A percentile compares a stretch with the other conserved stretches of the same genome.
These are phyloP conservation scores for Fagopyrum esculentum DNA, from an alignment of 148 eudicot genomes.

Conservation along the genomic window DNA sequence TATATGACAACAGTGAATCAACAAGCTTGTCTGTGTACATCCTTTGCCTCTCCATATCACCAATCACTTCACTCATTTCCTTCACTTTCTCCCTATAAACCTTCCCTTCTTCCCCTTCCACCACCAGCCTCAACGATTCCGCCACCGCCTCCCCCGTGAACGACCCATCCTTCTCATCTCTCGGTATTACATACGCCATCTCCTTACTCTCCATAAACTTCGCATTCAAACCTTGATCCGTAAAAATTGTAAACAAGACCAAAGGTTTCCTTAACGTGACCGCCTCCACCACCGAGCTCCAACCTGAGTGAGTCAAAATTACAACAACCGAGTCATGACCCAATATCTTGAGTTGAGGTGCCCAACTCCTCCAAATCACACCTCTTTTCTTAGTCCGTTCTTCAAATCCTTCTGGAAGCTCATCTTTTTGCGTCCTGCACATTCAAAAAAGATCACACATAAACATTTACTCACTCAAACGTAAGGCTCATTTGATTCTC, in stretches of 20 bases:
- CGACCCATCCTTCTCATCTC: constrained; percentile 29
- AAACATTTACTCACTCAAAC: background rate
- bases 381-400: constrained; percentile 32
- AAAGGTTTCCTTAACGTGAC: constrained; percentile 26
- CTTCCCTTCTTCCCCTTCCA: constrained; percentile 22
- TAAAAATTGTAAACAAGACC: constrained; percentile 20
- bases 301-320: constrained; percentile 39
- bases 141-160: constrained; percentile 32
- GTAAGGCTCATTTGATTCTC: too few relatives aligned
- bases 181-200: constrained; percentile 24
- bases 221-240: constrained; percentile 28
- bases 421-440: background rate
- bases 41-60: constrained; percentile 12
- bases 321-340: constrained; percentile 38
- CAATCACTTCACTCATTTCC: constrained; percentile 27
- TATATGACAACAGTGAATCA: background rate
- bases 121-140: constrained; percentile 21
- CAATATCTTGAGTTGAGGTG: constrained; percentile 40
- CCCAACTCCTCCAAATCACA: constrained; percentile 41
- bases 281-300: constrained; percentile 33
- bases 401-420: constrained; percentile 42
- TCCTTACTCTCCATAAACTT: constrained; percentile 24
- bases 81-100: constrained; percentile 30
- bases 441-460: background rate
- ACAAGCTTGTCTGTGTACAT: background rate